phyloP scores from a whole-genome alignment of 1,284 basidiomycete species.

The Microbotryum intermedium region DNA sequence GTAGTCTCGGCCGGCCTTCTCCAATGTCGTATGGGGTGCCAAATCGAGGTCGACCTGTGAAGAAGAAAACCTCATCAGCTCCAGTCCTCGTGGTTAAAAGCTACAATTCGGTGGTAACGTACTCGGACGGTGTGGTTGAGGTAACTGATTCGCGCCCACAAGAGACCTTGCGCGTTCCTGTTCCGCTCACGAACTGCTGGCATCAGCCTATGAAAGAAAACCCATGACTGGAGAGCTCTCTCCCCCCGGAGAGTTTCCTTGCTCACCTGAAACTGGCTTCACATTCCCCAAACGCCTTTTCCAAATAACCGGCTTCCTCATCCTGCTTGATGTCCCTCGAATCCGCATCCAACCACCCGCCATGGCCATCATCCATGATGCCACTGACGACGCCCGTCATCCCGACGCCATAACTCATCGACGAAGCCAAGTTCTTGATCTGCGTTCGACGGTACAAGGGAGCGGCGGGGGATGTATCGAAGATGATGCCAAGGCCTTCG shows the following conservation, averaged over 20 bases:
- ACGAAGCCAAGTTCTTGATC: slow-evolving; percentile 15
- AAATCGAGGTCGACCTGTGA: slow-evolving; percentile 35
- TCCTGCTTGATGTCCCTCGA: slow-evolving; percentile 13
- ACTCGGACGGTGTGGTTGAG: slow-evolving; percentile 31
- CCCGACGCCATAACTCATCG: background rate
- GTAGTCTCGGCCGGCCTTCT: slow-evolving; percentile 33
- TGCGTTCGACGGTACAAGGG: slow-evolving; percentile 32
- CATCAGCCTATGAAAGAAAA: too few species aligned
- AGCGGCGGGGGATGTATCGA: slow-evolving; percentile 32
- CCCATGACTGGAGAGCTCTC: too few species aligned
- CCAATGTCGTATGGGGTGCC: slow-evolving; percentile 34
- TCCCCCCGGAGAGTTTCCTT: background rate
- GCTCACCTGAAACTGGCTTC: slow-evolving; percentile 6
- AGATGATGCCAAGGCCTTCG: slow-evolving; percentile 36
- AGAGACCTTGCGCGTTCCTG: slow-evolving; percentile 34
- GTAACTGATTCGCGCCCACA: slow-evolving; percentile 35
- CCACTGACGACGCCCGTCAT: slow-evolving; percentile 33
- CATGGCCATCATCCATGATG: slow-evolving; percentile 34
- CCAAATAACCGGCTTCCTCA: slow-evolving; percentile 33
- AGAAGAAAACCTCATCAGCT: background rate
- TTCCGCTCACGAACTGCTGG: background rate
- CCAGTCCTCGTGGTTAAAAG: background rate
- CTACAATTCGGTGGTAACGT: background rate
- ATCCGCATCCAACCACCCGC: slow-evolving; percentile 32
- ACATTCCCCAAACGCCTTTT: slow-evolving; percentile 34